Percentiles rank a stretch among this genome's conserved stretches.
Evolutionary conservation across 2,329 filamentous ascomycete genomes (phyloP).

Genomic region (Pezicula radicicola): DNA sequence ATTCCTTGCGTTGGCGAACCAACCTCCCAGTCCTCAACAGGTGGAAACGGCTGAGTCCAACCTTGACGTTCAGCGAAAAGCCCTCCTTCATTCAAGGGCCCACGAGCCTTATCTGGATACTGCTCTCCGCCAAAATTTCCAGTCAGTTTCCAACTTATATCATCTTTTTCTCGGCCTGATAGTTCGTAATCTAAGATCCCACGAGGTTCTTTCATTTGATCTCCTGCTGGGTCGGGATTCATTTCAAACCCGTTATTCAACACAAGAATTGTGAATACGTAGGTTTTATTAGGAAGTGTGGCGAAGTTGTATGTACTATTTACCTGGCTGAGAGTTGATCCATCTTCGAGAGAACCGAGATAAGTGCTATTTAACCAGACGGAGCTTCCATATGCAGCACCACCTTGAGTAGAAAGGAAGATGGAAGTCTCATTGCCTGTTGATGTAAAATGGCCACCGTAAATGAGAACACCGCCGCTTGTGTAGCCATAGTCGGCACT

Average conservation of each 20-base stretch:
- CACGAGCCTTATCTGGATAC: conserved; percentile 54
- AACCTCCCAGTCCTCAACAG: conserved; percentile 38
- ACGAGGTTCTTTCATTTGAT: conserved; percentile 58
- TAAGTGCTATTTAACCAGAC: conserved; percentile 61
- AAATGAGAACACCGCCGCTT: conserved; percentile 63
- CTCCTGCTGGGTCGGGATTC: conserved; percentile 55
- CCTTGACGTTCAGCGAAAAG: conserved; percentile 59
- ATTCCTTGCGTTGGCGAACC: conserved; percentile 38
- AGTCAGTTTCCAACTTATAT: conserved; percentile 59
- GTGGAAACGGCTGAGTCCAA: conserved; percentile 54
- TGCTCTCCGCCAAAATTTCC: conserved; percentile 64
- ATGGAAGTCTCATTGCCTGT: conserved; percentile 56
- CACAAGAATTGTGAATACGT: conserved; percentile 65
- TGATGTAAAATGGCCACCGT: conserved; percentile 64
- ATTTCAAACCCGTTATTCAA: conserved; percentile 71
- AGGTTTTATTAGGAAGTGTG: conserved; percentile 44
- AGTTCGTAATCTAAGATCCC: conserved; percentile 59
- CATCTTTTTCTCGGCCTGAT: conserved; percentile 38
- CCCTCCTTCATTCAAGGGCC: conserved; percentile 63
- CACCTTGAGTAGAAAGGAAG: conserved; percentile 58
- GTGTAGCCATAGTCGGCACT: conserved; percentile 58
- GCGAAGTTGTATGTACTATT: conserved; percentile 54
- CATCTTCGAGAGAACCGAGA: conserved; percentile 59
- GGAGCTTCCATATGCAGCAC: conserved; percentile 61
- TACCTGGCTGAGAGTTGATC: conserved; percentile 40